Conservation (phyloP, 768 basidiomycete genomes). For the Austroboletus eburneus region DNA sequence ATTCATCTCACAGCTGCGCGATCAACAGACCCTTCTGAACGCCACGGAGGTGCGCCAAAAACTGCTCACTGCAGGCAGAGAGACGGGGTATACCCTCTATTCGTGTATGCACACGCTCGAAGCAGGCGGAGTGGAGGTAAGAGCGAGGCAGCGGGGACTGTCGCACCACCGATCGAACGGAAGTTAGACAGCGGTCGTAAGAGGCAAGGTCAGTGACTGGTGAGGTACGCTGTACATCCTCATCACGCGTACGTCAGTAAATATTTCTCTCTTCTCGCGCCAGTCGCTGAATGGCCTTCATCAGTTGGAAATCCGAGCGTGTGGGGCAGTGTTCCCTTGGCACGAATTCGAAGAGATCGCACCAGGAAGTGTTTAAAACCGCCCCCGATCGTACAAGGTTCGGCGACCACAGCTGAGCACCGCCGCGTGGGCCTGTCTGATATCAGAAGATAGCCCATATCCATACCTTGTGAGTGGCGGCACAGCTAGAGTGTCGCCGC, state of each 20-base stretch:
- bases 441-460: conserved; percentile 20
- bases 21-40: conserved; percentile 5
- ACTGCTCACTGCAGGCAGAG: too few relatives aligned
- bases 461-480: background rate
- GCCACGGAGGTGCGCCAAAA: conserved; percentile 6
- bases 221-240: conserved; percentile 6
- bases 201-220: conserved; percentile 7
- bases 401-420: conserved; percentile 27
- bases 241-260: conserved; percentile 4
- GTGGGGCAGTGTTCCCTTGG: conserved; percentile 24
- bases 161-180: conserved; percentile 15
- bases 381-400: conserved; percentile 26
- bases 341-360: conserved; percentile 16
- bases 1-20: conserved; percentile 26
- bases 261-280: conserved; percentile 1
- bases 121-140: conserved; percentile 13
- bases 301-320: conserved; percentile 11
- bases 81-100: conserved; percentile 9
- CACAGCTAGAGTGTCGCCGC: conserved; percentile 5
- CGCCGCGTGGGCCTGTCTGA: conserved; percentile 9
- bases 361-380: conserved; percentile 14
- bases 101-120: conserved; percentile 11
- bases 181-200: conserved; percentile 22
- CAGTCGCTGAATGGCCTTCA: conserved; percentile 16
- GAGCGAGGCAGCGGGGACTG: conserved; percentile 20